Base-by-base conservation (phyloP, 257 asterid species). In the Asclepias syriaca region DNA sequence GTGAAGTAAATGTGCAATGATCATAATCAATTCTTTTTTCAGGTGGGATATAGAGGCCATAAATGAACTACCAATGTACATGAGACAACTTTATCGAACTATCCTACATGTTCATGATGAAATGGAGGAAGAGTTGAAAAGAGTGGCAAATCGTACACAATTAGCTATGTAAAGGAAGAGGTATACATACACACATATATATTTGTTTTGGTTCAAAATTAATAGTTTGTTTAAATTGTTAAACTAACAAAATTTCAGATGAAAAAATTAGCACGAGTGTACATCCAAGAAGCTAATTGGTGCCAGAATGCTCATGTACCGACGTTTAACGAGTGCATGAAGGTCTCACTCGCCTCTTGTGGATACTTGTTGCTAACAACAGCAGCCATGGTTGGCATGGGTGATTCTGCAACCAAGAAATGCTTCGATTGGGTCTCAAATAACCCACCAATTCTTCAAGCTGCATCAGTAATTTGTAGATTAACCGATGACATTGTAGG, bases 11-110 rank as follows among this genome's bases (percentile, higher is more conserved):
- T n/a, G n/a, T n/a, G n/a, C n/a, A n/a, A n/a, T n/a, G n/a, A n/a
- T n/a, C n/a, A n/a, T n/a, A n/a, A n/a, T n/a, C 0, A 39, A 39
- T 6, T 29, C 32, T 29, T n/a, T n/a, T n/a, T n/a, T n/a, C 65
- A 82, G 88, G 45, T 79, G 80, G 85, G 61, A 79, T 46, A 24
- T 59, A 0, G 18, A 50, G 7, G 81, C 72, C 29, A 0, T 61
- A 34, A 65, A 56, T 39, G 15, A 75, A 7, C 59, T 84, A 55
- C 82, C 83, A 14, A 3, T 37, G 0, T 82, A 77, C 65, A 75
- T 71, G 84, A 61, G 61, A 57, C 11, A 53, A 13, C 65, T 1
- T 37, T 82, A 75, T 29, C 9, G 5, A 8, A 65, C 57, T 7
- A 34, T 77, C 13, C 18, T 82, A n/a, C 22, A 67, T 21, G 24